Conservation (phyloP, 1,284 basidiomycete species). For the Cystobasidiaceae sp. region DNA sequence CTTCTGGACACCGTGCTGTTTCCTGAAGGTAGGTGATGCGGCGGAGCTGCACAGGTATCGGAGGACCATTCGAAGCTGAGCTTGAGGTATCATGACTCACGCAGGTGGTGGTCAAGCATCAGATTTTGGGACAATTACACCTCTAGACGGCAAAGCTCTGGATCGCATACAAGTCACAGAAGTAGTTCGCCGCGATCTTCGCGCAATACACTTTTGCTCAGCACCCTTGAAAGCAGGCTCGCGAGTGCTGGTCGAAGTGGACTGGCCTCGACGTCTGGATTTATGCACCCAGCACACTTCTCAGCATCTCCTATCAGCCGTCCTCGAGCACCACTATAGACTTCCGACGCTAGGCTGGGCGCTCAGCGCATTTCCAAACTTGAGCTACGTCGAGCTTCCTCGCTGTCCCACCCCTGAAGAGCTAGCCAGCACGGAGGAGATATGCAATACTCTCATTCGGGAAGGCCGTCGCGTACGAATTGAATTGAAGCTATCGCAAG, state of each 20-base stretch:
- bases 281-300: conserved; percentile 38
- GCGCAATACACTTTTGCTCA: conserved; percentile 70
- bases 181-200: conserved; percentile 64
- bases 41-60: too few species aligned
- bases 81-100: too few species aligned
- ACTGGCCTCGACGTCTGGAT: conserved; percentile 67
- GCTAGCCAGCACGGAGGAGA: conserved; percentile 58
- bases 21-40: conserved; percentile 56
- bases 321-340: conserved; percentile 62
- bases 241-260: conserved; percentile 57
- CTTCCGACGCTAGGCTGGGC: conserved; percentile 78
- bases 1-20: conserved; percentile 79
- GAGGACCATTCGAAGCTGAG: too few species aligned
- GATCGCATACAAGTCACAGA: conserved; percentile 61
- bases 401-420: conserved; percentile 63
- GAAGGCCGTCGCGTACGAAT: conserved; percentile 59
- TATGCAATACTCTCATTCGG: conserved; percentile 62
- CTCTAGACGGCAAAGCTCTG: conserved; percentile 43
- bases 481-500: conserved; percentile 62
- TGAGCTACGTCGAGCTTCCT: conserved; percentile 74
- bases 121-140: conserved; percentile 62
- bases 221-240: conserved; percentile 54
- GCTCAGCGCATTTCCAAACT: conserved; percentile 52
- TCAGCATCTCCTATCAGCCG: conserved; percentile 61
- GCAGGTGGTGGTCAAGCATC: conserved; percentile 75